Evolutionary conservation across 2,329 filamentous ascomycete genomes (phyloP).

Genomic region (Xylariaceae sp.): DNA sequence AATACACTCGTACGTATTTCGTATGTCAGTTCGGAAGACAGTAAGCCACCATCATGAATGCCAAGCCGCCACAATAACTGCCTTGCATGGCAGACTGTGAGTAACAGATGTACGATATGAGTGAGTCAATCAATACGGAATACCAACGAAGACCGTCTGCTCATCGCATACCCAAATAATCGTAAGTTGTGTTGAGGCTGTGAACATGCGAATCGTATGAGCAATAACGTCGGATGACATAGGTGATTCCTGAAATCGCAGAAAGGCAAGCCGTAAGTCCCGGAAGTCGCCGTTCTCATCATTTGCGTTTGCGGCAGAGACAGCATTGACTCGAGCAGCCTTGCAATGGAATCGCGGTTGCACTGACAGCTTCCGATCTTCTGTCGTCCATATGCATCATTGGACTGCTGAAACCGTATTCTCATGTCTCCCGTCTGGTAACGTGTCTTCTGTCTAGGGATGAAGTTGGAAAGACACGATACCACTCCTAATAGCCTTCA

Average conservation of each 20-base stretch:
- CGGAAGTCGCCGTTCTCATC: background rate
- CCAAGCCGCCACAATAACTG: background rate
- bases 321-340: too few relatives aligned
- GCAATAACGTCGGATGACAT: background rate
- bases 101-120: too few relatives aligned
- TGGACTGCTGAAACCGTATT: too few relatives aligned
- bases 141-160: background rate
- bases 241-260: background rate
- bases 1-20: background rate
- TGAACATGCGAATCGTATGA: background rate
- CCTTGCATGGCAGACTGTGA: background rate
- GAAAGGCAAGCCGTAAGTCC: background rate
- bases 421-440: too few relatives aligned
- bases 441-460: too few relatives aligned
- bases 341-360: too few relatives aligned
- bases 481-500: too few relatives aligned
- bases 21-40: background rate
- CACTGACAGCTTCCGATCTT: too few relatives aligned
- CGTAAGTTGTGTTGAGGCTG: background rate
- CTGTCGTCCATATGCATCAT: too few relatives aligned
- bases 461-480: too few relatives aligned
- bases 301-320: background rate
- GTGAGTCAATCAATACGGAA: background rate
- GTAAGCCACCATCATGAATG: background rate
- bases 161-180: background rate